Evolutionary conservation across 1,139 yeast genomes (phyloP).

Genomic region (Arxiozyma bovina): DNA sequence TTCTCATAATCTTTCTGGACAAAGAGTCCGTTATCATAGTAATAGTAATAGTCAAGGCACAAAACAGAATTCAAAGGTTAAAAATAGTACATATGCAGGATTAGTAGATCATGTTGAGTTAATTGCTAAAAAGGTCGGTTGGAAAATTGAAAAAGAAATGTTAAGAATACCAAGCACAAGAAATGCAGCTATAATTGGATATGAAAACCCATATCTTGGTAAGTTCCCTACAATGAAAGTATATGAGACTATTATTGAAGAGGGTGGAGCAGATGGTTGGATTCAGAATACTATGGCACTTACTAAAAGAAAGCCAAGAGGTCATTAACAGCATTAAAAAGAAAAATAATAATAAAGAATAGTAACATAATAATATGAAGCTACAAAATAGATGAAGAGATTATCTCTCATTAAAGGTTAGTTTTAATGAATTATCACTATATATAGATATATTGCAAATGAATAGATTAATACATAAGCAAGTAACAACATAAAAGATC

Average conservation of each 20-base stretch:
- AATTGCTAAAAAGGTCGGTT: constrained; percentile 60
- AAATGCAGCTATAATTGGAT: constrained; percentile 82
- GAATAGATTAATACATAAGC: no score
- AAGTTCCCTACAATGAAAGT: constrained; percentile 34
- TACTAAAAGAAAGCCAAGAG: constrained; percentile 36
- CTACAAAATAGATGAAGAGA: no score
- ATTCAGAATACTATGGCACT: constrained; percentile 65
- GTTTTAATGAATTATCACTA: not conserved
- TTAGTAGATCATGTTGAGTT: constrained; percentile 78
- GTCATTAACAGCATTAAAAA: constrained; percentile 14
- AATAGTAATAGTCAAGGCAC: constrained; percentile 12
- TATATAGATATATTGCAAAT: no score
- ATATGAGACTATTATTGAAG: constrained; percentile 52
- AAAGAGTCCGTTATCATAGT: constrained; percentile 48
- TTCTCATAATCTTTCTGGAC: constrained; percentile 78
- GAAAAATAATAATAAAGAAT: no score
- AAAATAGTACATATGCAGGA: constrained; percentile 66
- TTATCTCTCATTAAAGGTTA: no score
- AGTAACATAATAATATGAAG: not conserved
- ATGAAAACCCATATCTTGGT: constrained; percentile 26
- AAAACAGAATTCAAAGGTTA: constrained; percentile 18
- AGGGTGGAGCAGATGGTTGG: constrained; percentile 92
- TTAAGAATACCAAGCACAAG: constrained; percentile 90
- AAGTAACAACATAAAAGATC: no score
- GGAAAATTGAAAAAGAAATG: constrained; percentile 81